Conservation (phyloP, 768 basidiomycete species). For the Calocera viscosa region DNA sequence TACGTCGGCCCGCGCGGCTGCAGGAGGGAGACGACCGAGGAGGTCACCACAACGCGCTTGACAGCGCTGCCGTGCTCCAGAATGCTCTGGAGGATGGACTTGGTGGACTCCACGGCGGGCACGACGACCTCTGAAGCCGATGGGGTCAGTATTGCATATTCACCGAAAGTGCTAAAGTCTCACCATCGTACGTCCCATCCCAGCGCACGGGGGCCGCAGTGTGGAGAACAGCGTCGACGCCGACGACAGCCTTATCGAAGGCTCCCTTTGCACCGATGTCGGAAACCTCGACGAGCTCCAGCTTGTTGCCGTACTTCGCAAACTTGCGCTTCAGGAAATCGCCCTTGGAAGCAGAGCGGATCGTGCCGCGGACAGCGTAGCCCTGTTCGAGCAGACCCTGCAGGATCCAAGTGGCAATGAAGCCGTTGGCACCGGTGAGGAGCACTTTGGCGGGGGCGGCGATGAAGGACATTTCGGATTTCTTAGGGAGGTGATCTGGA, state of each 20-base stretch:
- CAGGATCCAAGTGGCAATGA: not conserved
- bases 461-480: not conserved
- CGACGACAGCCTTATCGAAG: slow-evolving; percentile 69
- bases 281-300: slow-evolving; percentile 27
- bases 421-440: slow-evolving; percentile 1
- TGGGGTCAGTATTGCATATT: not conserved
- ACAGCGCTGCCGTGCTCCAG: slow-evolving; percentile 13
- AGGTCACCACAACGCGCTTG: slow-evolving; percentile 23
- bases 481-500: too few species aligned
- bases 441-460: not conserved
- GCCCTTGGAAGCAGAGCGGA: slow-evolving; percentile 32
- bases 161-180: not conserved
- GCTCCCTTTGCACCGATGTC: slow-evolving; percentile 32
- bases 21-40: slow-evolving; percentile 15
- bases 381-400: not conserved
- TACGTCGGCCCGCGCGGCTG: slow-evolving; percentile 14
- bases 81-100: slow-evolving; percentile 16
- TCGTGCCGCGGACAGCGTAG: slow-evolving; percentile 30
- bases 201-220: slow-evolving; percentile 43
- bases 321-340: slow-evolving; percentile 31
- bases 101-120: slow-evolving; percentile 20
- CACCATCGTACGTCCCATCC: not conserved
- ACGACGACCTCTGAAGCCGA: slow-evolving; percentile 14
- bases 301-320: slow-evolving; percentile 21
- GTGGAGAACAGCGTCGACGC: slow-evolving; percentile 59